Evolutionary conservation across 2,329 filamentous ascomycete species (phyloP).

Genomic region (Hypoxylon sp.): DNA sequence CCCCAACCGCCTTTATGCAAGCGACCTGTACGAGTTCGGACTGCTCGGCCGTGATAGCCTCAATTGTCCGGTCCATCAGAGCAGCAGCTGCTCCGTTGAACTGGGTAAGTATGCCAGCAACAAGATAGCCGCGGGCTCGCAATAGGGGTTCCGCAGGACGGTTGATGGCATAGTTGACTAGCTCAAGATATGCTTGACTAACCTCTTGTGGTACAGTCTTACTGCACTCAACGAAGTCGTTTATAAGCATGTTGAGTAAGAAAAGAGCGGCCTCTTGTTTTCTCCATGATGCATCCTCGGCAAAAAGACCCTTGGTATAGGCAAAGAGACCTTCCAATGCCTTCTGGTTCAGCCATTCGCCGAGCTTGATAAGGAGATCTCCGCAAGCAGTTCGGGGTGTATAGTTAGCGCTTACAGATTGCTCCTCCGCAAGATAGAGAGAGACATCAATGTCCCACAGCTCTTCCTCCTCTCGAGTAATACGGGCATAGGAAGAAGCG

Average conservation of each 20-base stretch:
- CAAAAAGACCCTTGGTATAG: conserved; percentile 82
- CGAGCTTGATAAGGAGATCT: conserved; percentile 91
- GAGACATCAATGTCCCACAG: conserved; percentile 98
- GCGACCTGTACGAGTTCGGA: conserved; percentile 93
- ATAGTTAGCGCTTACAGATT: conserved; percentile 94
- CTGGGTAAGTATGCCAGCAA: conserved; percentile 83
- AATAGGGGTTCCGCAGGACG: conserved; percentile 80
- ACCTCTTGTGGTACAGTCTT: conserved; percentile 79
- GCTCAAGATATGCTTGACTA: conserved; percentile 81
- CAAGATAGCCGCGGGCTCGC: conserved; percentile 87
- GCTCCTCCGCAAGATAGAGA: conserved; percentile 94
- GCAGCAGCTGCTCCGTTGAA: conserved; percentile 74
- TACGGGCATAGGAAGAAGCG: conserved; percentile 86
- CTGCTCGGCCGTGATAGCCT: conserved; percentile 80
- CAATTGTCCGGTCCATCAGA: conserved; percentile 80
- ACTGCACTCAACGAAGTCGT: conserved; percentile 84
- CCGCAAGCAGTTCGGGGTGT: conserved; percentile 93
- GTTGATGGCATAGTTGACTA: conserved; percentile 83
- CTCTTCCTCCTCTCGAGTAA: conserved; percentile 92
- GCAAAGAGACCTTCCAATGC: conserved; percentile 84
- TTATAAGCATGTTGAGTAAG: conserved; percentile 85
- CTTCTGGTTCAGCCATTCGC: conserved; percentile 85
- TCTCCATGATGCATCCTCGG: conserved; percentile 69
- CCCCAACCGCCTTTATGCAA: conserved; percentile 88
- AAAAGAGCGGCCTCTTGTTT: conserved; percentile 86